A percentile compares a stretch with the other conserved stretches of the same genome.
Conservation (phyloP, 2,329 filamentous ascomycete genomes). For the Phaeosphaeria sp. region DNA sequence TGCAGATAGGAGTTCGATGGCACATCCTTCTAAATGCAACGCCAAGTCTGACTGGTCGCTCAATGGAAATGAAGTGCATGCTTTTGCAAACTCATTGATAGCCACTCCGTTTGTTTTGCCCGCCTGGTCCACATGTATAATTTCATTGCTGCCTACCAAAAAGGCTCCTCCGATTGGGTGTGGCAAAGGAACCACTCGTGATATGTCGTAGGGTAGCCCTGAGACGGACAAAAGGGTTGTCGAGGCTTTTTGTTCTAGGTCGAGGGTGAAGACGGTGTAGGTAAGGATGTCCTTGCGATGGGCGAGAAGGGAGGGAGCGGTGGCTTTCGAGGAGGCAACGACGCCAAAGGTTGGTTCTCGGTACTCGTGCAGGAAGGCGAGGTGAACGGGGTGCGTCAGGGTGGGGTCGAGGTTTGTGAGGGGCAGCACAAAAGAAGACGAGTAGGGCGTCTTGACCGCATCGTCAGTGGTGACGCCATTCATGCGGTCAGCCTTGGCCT, state of each 20-base stretch:
- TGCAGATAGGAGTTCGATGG: slow-evolving; percentile 75
- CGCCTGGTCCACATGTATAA: slow-evolving; percentile 95
- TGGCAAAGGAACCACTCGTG: slow-evolving; percentile 80
- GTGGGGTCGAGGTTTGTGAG: slow-evolving; percentile 86
- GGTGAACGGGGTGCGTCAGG: slow-evolving; percentile 85
- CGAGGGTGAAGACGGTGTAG: slow-evolving; percentile 94
- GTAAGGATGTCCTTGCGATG: slow-evolving; percentile 84
- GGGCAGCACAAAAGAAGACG: slow-evolving; percentile 89
- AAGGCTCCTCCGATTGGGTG: slow-evolving; percentile 87
- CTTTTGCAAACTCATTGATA: slow-evolving; percentile 87
- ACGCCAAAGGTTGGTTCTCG: slow-evolving; percentile 97
- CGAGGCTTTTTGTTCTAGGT: slow-evolving; percentile 90
- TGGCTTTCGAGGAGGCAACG: slow-evolving; percentile 75
- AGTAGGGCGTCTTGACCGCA: slow-evolving; percentile 71
- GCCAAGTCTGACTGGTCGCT: slow-evolving; percentile 83
- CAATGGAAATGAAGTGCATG: slow-evolving; percentile 82
- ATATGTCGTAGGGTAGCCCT: slow-evolving; percentile 85
- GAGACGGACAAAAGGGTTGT: slow-evolving; percentile 89
- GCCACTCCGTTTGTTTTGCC: slow-evolving; percentile 92
- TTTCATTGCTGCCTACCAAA: slow-evolving; percentile 84
- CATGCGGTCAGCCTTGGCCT: slow-evolving; percentile 37
- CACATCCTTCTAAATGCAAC: slow-evolving; percentile 81
- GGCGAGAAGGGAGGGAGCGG: slow-evolving; percentile 73
- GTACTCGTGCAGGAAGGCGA: slow-evolving; percentile 95
- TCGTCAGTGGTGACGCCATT: slow-evolving; percentile 47